Percentiles rank a stretch among this genome's conserved stretches.
Conservation (phyloP, 441 rosid genomes). For the Erysimum pusillum region DNA sequence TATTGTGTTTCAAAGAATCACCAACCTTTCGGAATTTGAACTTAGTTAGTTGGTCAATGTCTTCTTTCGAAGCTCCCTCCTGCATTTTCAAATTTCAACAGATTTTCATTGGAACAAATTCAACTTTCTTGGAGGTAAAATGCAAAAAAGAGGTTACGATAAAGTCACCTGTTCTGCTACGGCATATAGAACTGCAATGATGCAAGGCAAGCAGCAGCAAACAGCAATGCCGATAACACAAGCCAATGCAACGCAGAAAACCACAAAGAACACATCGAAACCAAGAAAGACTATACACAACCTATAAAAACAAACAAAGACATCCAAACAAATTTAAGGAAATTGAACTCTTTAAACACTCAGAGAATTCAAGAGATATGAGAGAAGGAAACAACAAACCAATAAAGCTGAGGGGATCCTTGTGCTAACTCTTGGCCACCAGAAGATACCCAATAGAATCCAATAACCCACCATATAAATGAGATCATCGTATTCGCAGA, state of each 20-base stretch:
- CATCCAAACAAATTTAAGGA: constrained; percentile 1
- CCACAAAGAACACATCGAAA: constrained; percentile 98
- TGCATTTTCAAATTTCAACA: constrained; percentile 49
- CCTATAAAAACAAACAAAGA: constrained; percentile 61
- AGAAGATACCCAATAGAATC: constrained; percentile 97
- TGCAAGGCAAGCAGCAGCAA: constrained; percentile 98
- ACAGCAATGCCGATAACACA: constrained; percentile 97
- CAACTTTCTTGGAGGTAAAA: neutral
- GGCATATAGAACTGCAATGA: constrained; percentile 92
- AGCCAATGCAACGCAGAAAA: constrained; percentile 95
- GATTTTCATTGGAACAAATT: constrained; percentile 8
- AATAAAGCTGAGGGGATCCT: constrained; percentile 83
- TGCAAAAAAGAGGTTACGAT: neutral
- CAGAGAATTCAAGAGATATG: neutral
- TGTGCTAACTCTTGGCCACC: constrained; percentile 80
- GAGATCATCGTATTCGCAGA: constrained; percentile 96
- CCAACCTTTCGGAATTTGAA: constrained; percentile 70
- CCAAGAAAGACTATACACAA: constrained; percentile 92
- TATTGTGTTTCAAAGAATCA: constrained; percentile 56
- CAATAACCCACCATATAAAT: constrained; percentile 97
- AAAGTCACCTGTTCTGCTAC: constrained; percentile 93
- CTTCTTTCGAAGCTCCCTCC: constrained; percentile 99
- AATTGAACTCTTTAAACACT: neutral
- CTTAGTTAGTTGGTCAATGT: constrained; percentile 83
- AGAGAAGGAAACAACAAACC: constrained; percentile 56